phyloP scores from a whole-genome alignment of 345 rosid species.

The Salix brachista region DNA sequence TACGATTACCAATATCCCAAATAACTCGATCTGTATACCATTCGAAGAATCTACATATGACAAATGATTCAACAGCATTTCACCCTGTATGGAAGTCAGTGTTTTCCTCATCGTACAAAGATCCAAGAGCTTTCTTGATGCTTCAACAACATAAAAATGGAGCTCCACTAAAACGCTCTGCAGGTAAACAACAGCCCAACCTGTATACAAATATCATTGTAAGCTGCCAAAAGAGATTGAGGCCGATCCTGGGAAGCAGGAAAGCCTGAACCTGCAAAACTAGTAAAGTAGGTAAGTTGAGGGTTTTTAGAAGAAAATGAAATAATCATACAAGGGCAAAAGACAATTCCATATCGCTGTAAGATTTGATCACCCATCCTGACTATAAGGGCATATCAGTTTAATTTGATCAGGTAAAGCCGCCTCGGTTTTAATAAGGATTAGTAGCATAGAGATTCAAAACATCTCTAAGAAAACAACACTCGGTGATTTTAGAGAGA shows the following conservation, averaged over 20 bases:
- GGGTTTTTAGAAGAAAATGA: not conserved
- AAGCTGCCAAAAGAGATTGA: conserved; percentile 30
- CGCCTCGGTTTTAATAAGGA: not conserved
- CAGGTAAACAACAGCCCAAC: conserved; percentile 29
- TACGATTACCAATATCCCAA: not conserved
- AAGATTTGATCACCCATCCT: conserved; percentile 1
- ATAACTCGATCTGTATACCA: not conserved
- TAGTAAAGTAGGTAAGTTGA: conserved; percentile 24
- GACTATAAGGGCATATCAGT: not conserved
- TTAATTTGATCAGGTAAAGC: conserved; percentile 3
- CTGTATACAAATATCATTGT: conserved; percentile 41
- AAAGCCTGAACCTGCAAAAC: conserved; percentile 45
- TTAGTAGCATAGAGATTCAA: not conserved
- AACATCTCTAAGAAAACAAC: not conserved
- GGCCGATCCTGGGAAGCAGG: conserved; percentile 41
- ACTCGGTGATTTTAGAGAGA: too few species aligned
- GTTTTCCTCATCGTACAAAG: not conserved
- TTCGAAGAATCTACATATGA: not conserved
- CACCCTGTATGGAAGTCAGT: not conserved
- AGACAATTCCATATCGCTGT: not conserved
- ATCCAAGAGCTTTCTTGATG: not conserved
- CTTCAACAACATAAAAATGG: not conserved
- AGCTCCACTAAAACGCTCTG: conserved; percentile 24
- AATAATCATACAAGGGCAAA: not conserved
- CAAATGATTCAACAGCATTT: not conserved